These are phyloP conservation scores for Salix suchowensis DNA, from an alignment of 345 rosid genomes.

Conservation along the genomic window DNA sequence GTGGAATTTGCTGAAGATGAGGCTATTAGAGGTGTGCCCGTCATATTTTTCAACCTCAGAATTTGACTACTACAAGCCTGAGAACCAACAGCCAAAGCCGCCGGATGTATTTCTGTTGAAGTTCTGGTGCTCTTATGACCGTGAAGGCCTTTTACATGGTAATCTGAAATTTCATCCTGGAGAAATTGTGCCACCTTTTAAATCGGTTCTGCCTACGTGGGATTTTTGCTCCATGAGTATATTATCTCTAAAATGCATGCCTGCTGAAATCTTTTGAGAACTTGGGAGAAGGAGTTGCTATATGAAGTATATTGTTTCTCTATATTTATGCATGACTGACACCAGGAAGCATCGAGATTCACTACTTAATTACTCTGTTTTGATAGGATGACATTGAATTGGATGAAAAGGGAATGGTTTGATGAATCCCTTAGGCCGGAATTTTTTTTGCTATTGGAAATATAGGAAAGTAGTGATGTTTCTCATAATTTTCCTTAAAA, in stretches of 20 bases:
- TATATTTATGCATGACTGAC: neutral
- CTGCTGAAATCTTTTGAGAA: neutral
- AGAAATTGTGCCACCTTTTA: neutral
- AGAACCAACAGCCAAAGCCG: constrained; percentile 39
- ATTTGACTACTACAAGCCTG: constrained; percentile 38
- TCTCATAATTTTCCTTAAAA: neutral
- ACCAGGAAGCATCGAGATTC: neutral
- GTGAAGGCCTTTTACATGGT: constrained; percentile 49
- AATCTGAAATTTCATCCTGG: neutral
- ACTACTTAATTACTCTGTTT: neutral
- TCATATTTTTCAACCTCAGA: constrained; percentile 52
- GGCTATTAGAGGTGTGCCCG: constrained; percentile 67
- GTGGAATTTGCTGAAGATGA: constrained; percentile 56
- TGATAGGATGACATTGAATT: neutral
- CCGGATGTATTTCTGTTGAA: constrained; percentile 53
- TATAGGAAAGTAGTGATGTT: neutral
- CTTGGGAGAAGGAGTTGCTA: neutral
- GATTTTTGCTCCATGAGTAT: neutral
- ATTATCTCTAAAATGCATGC: neutral
- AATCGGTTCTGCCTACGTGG: neutral
- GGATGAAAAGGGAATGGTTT: neutral
- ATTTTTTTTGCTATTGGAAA: neutral
- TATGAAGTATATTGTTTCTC: neutral
- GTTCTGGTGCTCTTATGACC: constrained; percentile 59
- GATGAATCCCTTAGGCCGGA: neutral